Evolutionary conservation across 495 filamentous ascomycete species (phyloP), one percentile per base, ranked within the genome.

Genomic region (Barbatosphaeria neglecta): DNA sequence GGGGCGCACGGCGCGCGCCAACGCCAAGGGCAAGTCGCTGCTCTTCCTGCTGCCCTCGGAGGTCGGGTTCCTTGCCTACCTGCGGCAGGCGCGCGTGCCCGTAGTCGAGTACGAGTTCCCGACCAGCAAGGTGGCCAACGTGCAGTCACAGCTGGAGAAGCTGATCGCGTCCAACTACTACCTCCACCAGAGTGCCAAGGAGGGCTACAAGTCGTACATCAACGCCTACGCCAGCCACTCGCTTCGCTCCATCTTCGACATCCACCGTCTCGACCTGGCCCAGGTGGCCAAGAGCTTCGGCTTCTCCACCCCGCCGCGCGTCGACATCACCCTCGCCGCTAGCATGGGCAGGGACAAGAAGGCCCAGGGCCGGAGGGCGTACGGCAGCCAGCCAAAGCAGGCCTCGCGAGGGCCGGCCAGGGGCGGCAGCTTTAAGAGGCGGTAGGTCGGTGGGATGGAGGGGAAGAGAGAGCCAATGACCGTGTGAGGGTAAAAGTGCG

Each of bases 81-180:
- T 98, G 41, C 94, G 95, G 67, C 86, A 90, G 43, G 88, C 90
- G 22, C 76, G 86, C 43, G 87, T 97, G 0, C 92, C 92, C 0
- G 83, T 98, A 3, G 86, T 95, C 10, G 92, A 98, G 65, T 96
- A 94, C 51, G 90, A 95, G 51, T 92, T 98, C 59, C 90, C 90
- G 8, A 72, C 75, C 41, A 89, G 85, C 68, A 93, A 93, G 74
- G 85, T 98, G 50, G 73, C 87, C 44, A 92, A 95, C 53, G 84
- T 97, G n/a, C 88, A 96, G 58, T 86, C 82, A 9, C 93, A 97
- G 63, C 76, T 97, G 2, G 90, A 97, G 74, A 89, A 88, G 60
- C 74, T 96, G 43, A 93, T 98, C 50, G 77, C 80, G 11, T 82
- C 90, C 60, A 96, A 98, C 63, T 98, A 96, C 70, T 96, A 95